These are phyloP conservation scores for Wickerhamomyces bisporus DNA, from an alignment of 805 yeast genomes.

Conservation along the genomic window DNA sequence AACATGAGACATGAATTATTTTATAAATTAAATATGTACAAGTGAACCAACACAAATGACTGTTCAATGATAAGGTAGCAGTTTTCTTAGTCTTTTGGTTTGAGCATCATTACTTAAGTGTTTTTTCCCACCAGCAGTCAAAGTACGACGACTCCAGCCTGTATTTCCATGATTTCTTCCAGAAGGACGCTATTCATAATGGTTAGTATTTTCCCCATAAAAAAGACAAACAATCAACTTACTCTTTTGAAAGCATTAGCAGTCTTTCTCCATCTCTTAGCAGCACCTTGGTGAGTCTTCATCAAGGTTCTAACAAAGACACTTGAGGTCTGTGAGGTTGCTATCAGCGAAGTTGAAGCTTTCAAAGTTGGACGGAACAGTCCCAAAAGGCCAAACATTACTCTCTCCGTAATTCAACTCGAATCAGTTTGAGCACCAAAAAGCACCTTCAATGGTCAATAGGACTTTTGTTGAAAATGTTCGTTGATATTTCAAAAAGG, in stretches of 20 bases:
- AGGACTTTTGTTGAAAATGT: too few relatives aligned
- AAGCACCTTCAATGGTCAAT: too few relatives aligned
- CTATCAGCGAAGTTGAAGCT: not conserved
- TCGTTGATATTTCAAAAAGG: not conserved
- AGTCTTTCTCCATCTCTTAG: constrained; percentile 79
- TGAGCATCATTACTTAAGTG: constrained; percentile 52
- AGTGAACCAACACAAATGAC: not conserved
- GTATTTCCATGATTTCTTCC: constrained; percentile 93
- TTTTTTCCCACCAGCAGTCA: constrained; percentile 56
- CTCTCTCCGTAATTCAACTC: not conserved
- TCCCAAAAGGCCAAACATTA: not conserved
- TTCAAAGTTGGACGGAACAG: constrained; percentile 1
- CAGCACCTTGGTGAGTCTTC: constrained; percentile 84
- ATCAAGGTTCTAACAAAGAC: constrained; percentile 33
- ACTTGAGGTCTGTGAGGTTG: constrained; percentile 3
- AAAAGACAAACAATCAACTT: constrained; percentile 12
- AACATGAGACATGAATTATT: not conserved
- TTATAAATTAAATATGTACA: constrained; percentile 1
- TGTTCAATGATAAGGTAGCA: constrained; percentile 30
- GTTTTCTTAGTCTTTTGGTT: constrained; percentile 50
- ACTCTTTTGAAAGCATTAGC: constrained; percentile 59
- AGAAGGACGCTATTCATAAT: constrained; percentile 47
- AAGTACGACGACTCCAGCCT: constrained; percentile 67
- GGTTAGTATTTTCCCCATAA: constrained; percentile 3
- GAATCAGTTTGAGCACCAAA: too few relatives aligned